A percentile compares a stretch with the other conserved stretches of the same genome.
phyloP scores from a whole-genome alignment of 2,329 filamentous ascomycete genomes.

The Cordyceps fumosorosea region DNA sequence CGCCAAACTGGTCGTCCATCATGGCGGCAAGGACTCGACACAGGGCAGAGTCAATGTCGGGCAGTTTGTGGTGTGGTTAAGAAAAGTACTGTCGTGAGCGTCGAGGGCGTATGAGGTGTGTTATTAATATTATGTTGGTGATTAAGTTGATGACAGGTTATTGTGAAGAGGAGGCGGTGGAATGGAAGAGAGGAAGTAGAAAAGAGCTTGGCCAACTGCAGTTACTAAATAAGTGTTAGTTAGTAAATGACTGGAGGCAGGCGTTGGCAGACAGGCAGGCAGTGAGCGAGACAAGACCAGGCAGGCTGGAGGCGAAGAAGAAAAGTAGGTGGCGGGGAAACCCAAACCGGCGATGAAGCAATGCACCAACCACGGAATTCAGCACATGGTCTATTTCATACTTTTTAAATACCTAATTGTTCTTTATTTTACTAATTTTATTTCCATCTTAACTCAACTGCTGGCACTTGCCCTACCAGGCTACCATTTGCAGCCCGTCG shows the following conservation, averaged over 20 bases:
- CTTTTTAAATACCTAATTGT: not conserved
- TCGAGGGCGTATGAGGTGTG: not conserved
- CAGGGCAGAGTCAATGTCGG: not conserved
- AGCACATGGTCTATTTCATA: not conserved
- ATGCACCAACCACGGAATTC: not conserved
- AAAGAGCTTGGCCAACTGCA: not conserved
- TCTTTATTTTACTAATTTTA: no score
- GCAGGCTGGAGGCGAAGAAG: not conserved
- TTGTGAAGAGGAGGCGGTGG: not conserved
- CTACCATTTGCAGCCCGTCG: no score
- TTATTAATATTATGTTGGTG: not conserved
- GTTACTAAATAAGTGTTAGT: not conserved
- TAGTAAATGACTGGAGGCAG: no score
- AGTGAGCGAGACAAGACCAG: no score
- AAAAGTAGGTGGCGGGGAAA: constrained; percentile 10
- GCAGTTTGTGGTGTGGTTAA: not conserved
- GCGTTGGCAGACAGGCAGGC: constrained; percentile 4
- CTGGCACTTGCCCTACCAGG: no score
- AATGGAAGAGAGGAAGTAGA: not conserved
- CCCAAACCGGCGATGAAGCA: not conserved
- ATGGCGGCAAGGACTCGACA: not conserved
- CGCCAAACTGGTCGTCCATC: constrained; percentile 57
- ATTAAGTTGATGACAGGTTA: not conserved
- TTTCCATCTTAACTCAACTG: no score
- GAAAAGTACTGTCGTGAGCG: not conserved